Evolutionary conservation across 2,329 filamentous ascomycete genomes (phyloP), one percentile per base, ranked within the genome.

Genomic region (Venturia aucupariae): DNA sequence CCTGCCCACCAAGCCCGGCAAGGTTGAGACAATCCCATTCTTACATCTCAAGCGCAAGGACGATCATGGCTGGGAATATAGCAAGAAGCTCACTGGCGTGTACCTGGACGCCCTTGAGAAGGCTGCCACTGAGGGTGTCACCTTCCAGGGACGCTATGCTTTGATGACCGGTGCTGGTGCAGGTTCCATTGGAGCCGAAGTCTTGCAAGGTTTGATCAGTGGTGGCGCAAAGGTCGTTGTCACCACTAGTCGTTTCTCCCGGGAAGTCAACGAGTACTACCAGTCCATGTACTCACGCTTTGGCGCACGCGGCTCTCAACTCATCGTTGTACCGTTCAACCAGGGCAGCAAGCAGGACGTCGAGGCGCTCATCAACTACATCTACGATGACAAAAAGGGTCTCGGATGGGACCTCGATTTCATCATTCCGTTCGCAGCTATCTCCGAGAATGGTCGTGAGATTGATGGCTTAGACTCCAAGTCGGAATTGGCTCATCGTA

Each of bases 131-230:
- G 82, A 86, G 64, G 94, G 94, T 75, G 87, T 99, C 66, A 94
- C 87, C 59, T 99, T 96, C 81, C 85, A 92, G 74, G 91, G 90
- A 79, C 97, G 97, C 82, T 90, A 97, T 73, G 93, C 90, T 60
- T 85, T 99, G 69, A 99, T 99, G 92, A 99, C 94, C 67, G 94
- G 94, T 79, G 94, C 94, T 69, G 94, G 94, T 77, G 94, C 92
- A 69, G 95, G 95, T 55, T 99, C 94, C 62, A 99, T 99, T 70
- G 94, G 94, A 75, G 94, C 94, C 42, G 94, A 97, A 71, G 94
- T 99, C 63, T 84, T 99, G 17, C 92, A 97, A 77, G 94, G 94
- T 65, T 83, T 99, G 68, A 92, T 99, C 76, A 96, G 91, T 73
- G 94, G 95, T 79, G 94, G 94, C 74, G 94, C 94, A 69, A 95